Evolutionary conservation across 1,284 basidiomycete species (phyloP).

Genomic region (Fomitopsis betulina): DNA sequence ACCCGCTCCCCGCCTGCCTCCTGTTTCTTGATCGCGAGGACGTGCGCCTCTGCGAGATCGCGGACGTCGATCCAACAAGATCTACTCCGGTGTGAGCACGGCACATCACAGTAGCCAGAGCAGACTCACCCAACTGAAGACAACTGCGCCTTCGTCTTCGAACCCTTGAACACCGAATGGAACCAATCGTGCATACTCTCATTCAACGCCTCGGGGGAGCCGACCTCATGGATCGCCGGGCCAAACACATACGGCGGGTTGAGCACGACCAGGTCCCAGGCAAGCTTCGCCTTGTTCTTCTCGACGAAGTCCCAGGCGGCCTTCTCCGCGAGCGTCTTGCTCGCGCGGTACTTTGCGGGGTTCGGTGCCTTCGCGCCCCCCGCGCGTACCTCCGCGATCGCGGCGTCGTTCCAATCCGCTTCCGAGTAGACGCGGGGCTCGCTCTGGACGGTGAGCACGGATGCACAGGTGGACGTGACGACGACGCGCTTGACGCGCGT

Average conservation of each 20-base stretch:
- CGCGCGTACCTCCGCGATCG: constrained; percentile 47
- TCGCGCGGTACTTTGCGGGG: constrained; percentile 47
- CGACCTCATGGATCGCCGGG: constrained; percentile 26
- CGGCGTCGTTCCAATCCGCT: constrained; percentile 62
- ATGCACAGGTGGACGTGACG: constrained; percentile 54
- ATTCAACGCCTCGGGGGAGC: constrained; percentile 14
- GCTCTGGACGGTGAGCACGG: constrained; percentile 31
- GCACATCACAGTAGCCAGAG: background rate
- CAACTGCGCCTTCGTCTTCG: background rate
- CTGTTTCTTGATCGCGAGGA: constrained; percentile 35
- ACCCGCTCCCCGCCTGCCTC: constrained; percentile 36
- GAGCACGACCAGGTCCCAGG: constrained; percentile 48
- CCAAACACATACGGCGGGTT: constrained; percentile 51
- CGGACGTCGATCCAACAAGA: constrained; percentile 32
- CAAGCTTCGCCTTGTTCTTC: constrained; percentile 41
- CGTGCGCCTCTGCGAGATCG: constrained; percentile 42
- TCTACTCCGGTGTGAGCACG: background rate
- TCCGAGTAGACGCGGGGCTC: constrained; percentile 32
- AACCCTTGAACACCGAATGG: constrained; percentile 6
- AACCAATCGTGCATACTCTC: constrained; percentile 9
- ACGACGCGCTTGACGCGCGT: constrained; percentile 37
- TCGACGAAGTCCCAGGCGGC: constrained; percentile 48
- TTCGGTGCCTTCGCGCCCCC: constrained; percentile 43
- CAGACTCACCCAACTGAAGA: background rate
- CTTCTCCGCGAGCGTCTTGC: constrained; percentile 69